Evolutionary conservation across 2,329 filamentous ascomycete genomes (phyloP), one percentile per base, ranked within the genome.

Genomic region (Fusarium albosuccineum): DNA sequence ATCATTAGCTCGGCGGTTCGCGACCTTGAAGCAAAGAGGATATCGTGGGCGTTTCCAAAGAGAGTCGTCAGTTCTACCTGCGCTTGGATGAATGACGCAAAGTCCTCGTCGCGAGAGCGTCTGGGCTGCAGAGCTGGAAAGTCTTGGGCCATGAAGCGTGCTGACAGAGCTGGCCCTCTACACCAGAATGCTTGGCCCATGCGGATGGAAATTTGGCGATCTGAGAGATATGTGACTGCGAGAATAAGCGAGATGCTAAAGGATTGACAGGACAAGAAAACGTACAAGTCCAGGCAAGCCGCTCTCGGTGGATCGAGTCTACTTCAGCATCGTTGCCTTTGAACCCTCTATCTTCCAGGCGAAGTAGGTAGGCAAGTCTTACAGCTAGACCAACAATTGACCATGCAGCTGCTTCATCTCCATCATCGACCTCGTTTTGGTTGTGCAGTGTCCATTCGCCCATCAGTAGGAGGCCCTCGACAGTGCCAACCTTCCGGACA

Each of bases 131-230:
- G 42, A 13, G 52, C 57, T 5, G 61, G 61, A 50, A 64, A 61
- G 36, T 64, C 61, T 13, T 45, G 41, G 29, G 61, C 52, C 8
- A 57, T 64, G 26, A 61, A 61, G n/a, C 57, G 48, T 4, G 57
- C 61, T 7, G 61, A 60, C 14, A 64, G 41, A 17, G 61, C 61
- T 16, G 57, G 61, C 3, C 60, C 61, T 22, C 61, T 53, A 14
- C 61, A 64, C 57, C 57, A 64, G 22, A 64, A 64, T 0, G 57
- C 61, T 11, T 64, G 61, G 2, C 61, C 61, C 61, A 61, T 61
- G 1, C 61, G 57, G 9, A 64, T 49, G 0, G 45, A 49, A 22
- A 49, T 49, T 37, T 49, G 45, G 3, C 33, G 45, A 49, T 49
- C 45, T n/a, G 45, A 37, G 16, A 49, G 30, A 36, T 49, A 49